phyloP scores from a whole-genome alignment of 768 basidiomycete species.

The Udeniomyces megalosporus region DNA sequence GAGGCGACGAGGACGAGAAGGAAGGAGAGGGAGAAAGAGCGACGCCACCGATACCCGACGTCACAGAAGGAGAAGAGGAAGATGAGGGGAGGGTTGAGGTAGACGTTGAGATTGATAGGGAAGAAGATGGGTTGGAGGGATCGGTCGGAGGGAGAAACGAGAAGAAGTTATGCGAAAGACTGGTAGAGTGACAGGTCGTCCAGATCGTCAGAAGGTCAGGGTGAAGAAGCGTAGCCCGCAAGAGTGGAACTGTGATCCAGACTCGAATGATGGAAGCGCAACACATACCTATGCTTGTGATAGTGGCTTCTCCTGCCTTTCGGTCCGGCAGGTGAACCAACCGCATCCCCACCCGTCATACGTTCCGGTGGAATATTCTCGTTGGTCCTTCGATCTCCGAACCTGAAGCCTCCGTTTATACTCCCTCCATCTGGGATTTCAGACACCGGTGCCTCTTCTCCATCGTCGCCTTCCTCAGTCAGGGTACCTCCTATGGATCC shows the following conservation, averaged over 20 bases:
- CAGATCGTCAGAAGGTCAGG: no score
- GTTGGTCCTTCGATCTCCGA: constrained; percentile 36
- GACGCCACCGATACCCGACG: background rate
- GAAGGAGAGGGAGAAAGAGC: background rate
- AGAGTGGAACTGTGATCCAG: background rate
- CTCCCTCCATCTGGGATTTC: constrained; percentile 34
- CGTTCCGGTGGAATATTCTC: background rate
- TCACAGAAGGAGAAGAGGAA: background rate
- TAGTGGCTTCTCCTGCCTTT: constrained; percentile 23
- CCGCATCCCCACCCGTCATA: background rate
- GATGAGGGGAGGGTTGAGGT: background rate
- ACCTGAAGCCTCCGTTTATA: constrained; percentile 32
- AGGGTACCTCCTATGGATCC: background rate
- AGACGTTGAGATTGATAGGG: background rate
- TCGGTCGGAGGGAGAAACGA: constrained; percentile 54
- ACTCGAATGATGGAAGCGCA: no score
- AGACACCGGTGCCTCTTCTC: constrained; percentile 33
- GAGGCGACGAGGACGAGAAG: background rate
- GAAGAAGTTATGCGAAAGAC: constrained; percentile 85
- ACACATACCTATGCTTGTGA: constrained; percentile 26
- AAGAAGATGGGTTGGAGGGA: background rate
- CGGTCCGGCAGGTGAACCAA: no score
- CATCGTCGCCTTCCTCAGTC: constrained; percentile 31
- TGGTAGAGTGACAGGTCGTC: constrained; percentile 96
- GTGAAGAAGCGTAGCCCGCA: background rate